Percentiles rank a stretch among this genome's conserved stretches.
phyloP scores from a whole-genome alignment of 129 eudicot genomes.

The Flaveria brownii region DNA sequence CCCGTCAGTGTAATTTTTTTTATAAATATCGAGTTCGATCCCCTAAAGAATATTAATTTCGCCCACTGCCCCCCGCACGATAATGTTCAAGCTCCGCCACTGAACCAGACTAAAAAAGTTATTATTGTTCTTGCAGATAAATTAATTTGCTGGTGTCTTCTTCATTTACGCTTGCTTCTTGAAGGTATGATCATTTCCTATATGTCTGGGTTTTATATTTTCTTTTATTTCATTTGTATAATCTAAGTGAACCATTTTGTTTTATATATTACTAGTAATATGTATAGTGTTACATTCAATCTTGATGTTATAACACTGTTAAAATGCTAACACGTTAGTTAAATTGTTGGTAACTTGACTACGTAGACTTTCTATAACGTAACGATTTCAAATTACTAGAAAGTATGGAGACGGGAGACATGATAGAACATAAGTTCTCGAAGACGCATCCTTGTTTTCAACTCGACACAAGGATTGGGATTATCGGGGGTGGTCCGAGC shows the following conservation, averaged over 20 bases:
- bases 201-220: background rate
- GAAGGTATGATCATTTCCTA: conserved; percentile 16
- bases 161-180: conserved; percentile 8
- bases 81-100: no score
- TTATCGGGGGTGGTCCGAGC: conserved; percentile 64
- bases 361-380: background rate
- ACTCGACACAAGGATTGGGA: conserved; percentile 47
- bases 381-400: background rate
- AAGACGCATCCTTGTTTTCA: conserved; percentile 58
- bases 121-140: conserved; percentile 11
- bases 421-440: conserved; percentile 46
- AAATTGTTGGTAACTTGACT: background rate
- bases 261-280: background rate
- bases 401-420: conserved; percentile 35
- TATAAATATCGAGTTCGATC: no score
- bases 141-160: background rate
- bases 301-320: background rate
- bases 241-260: no score
- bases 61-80: no score
- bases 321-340: background rate
- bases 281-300: background rate
- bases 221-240: background rate
- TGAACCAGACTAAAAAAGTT: background rate
- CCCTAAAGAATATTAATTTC: no score
- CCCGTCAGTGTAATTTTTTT: no score